Base-by-base conservation (phyloP, 1,139 yeast species). In the Nematodospora anomalae region DNA sequence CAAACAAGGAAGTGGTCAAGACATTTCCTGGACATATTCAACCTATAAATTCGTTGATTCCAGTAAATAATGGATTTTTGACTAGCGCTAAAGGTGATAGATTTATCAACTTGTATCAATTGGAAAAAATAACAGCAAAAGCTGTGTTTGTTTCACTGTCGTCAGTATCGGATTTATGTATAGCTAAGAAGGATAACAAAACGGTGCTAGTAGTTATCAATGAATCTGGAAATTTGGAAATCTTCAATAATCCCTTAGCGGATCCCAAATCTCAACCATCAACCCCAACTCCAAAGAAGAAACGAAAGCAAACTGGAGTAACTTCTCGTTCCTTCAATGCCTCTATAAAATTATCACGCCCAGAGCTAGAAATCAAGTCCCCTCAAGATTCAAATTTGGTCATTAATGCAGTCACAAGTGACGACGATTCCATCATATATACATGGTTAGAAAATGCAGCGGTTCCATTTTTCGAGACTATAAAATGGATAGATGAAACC, bases 81-180 rank as follows among this genome's bases (percentile, higher is more conserved):
- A 79, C 92, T 1, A 78, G 83, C 40, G 94, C 96, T 1, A 65
- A 64, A 25, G 80, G 79, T 43, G 97, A 89, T 57, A 73, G 96
- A 49, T 87, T 86, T 55, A 70, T 88, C 49, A 88, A 86, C 55
- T 64, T 85, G 38, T 80, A 83, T 52, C 79, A 83, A 12, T 46
- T 79, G 7, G 49, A 63, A 8, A 64, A 64, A 37, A 62, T 62
- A 30, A 53, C 73, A 8, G 63, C 76, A 8, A 60, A 57, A 26
- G 58, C 69, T 6, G 84, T 87, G 7, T 73, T 84, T 41, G 92
- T 84, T 6, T 71, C 90, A 3, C 81, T 79, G 47, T 68, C 84
- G 7, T 74, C 84, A 28, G 79, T 86, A 3, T 40, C 55, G 1
- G 61, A 62, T 4, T 51, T 80, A 7, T 59, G 74, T 1, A 55